Conservation (phyloP, 2,329 filamentous ascomycete species). For the Ophiocordyceps camponoti-saundersi region DNA sequence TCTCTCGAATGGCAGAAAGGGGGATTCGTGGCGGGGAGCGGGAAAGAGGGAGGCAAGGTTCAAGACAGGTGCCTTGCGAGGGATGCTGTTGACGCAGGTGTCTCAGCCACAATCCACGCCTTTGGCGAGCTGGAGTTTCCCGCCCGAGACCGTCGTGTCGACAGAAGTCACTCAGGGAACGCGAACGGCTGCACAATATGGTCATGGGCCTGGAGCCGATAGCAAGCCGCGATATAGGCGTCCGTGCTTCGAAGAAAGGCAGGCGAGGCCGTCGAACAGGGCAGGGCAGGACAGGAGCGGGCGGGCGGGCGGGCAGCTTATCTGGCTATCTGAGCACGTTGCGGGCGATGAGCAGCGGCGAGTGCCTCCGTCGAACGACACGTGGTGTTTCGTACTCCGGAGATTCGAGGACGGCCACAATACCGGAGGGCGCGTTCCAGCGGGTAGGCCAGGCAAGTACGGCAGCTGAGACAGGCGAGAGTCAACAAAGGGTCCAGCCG, state of each 20-base stretch:
- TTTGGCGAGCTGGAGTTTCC: slow-evolving; percentile 2
- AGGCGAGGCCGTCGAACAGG: not conserved
- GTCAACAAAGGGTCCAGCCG: slow-evolving; percentile 1
- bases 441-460: not conserved
- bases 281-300: no score
- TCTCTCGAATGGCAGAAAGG: not conserved
- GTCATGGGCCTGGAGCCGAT: not conserved
- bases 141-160: slow-evolving; percentile 1
- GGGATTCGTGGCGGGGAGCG: not conserved
- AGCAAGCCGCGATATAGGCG: no score
- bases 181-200: not conserved
- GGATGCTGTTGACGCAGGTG: slow-evolving; percentile 4
- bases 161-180: slow-evolving; percentile 9
- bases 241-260: not conserved
- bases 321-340: not conserved
- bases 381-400: not conserved
- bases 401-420: not conserved
- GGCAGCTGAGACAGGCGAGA: not conserved
- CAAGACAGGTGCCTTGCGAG: slow-evolving; percentile 1
- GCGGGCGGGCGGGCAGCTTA: not conserved
- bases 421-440: slow-evolving; percentile 2
- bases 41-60: not conserved
- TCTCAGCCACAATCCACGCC: slow-evolving; percentile 9
- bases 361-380: not conserved
- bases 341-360: not conserved